These are phyloP conservation scores for Eucalyptus rudis DNA, from an alignment of 345 rosid genomes.

Conservation along the genomic window DNA sequence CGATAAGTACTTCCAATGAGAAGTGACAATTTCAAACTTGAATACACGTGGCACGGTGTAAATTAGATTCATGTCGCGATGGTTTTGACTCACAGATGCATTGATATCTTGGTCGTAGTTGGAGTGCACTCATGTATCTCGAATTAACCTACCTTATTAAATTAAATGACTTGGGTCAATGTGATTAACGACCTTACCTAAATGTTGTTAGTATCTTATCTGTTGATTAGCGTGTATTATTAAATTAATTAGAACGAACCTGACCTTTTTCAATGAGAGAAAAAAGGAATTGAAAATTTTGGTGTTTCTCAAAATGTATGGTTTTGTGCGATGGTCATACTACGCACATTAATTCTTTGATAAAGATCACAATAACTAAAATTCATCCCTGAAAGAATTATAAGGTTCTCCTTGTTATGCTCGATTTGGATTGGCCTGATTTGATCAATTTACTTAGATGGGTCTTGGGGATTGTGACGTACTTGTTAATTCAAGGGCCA, in stretches of 20 bases:
- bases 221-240: background rate
- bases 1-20: background rate
- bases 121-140: background rate
- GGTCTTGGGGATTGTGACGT: background rate
- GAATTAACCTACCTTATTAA: background rate
- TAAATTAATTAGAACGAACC: background rate
- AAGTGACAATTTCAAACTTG: background rate
- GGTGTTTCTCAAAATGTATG: background rate
- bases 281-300: background rate
- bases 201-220: background rate
- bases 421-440: background rate
- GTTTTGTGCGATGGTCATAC: background rate
- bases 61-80: background rate
- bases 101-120: background rate
- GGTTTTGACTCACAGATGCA: background rate
- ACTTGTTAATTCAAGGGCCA: background rate
- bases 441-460: background rate
- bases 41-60: background rate
- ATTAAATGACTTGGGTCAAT: background rate
- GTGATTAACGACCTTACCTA: background rate
- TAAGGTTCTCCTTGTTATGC: background rate
- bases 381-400: background rate
- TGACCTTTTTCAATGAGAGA: background rate
- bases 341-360: background rate
- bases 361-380: background rate